These are phyloP conservation scores for Penicillium sp. DNA, from an alignment of 2,329 filamentous ascomycete species.

Conservation along the genomic window DNA sequence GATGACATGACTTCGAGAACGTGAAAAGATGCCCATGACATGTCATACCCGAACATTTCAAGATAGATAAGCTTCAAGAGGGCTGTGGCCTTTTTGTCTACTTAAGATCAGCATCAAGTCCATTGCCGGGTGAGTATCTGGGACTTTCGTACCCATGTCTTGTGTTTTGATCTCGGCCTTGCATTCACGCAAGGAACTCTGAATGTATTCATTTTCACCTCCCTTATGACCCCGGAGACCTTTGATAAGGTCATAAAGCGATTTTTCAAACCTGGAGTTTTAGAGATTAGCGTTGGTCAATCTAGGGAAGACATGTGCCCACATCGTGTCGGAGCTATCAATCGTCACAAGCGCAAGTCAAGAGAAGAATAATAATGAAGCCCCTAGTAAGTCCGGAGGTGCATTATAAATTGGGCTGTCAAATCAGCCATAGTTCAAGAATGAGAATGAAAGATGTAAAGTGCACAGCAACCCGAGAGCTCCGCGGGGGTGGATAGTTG, in stretches of 20 bases:
- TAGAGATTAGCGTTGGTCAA: background rate
- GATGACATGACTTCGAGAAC: constrained; percentile 98
- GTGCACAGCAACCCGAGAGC: constrained; percentile 2
- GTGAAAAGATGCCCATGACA: constrained; percentile 98
- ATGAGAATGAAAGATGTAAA: background rate
- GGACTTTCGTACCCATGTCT: constrained; percentile 64
- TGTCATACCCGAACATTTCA: constrained; percentile 98
- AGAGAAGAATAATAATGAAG: background rate
- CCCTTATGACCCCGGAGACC: constrained; percentile 93
- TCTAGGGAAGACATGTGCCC: background rate
- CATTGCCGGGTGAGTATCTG: background rate
- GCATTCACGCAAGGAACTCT: constrained; percentile 89
- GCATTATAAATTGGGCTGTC: background rate
- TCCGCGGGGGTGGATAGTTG: constrained; percentile 7
- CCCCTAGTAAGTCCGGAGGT: background rate
- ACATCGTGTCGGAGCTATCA: constrained; percentile 1
- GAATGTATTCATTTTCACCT: constrained; percentile 88
- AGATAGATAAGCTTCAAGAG: constrained; percentile 93
- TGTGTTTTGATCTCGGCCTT: constrained; percentile 81
- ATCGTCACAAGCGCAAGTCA: background rate
- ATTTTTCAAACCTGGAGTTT: constrained; percentile 83
- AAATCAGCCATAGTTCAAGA: background rate
- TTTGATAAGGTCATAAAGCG: constrained; percentile 94
- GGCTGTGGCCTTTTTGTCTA: constrained; percentile 90
- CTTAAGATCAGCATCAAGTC: constrained; percentile 6